A percentile compares a stretch with the other conserved stretches of the same genome.
Conservation (phyloP, 75 land plant genomes). For the Pseudotsuga menziesii region DNA sequence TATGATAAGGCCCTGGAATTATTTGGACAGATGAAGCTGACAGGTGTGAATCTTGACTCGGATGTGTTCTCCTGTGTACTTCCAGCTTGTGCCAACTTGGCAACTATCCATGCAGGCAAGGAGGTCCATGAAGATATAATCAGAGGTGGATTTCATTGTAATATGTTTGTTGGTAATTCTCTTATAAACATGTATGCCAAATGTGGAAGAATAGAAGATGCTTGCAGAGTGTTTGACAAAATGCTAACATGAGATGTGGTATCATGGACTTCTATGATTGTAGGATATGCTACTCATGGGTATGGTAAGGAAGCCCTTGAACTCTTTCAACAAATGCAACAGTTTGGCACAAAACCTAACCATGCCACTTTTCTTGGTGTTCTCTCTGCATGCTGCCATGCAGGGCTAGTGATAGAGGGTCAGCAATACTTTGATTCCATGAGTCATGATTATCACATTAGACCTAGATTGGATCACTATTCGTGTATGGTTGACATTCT, state of each 20-base stretch:
- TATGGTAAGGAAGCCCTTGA: constrained; percentile 12
- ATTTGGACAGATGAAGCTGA: neutral
- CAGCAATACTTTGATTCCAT: constrained; percentile 1
- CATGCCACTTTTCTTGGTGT: constrained; percentile 1
- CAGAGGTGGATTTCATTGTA: constrained; percentile 1
- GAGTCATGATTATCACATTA: neutral
- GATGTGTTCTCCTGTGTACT: neutral
- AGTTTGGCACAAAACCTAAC: neutral
- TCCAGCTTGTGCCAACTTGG: constrained; percentile 5
- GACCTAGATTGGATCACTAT: constrained; percentile 15
- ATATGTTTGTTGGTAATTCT: neutral
- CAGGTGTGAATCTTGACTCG: neutral
- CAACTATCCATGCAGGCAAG: neutral
- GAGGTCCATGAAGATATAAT: constrained; percentile 3
- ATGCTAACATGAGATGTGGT: constrained; percentile 3
- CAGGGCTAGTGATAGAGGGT: constrained; percentile 9
- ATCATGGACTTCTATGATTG: constrained; percentile 16
- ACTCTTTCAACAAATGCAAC: constrained; percentile 3
- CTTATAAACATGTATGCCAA: constrained; percentile 17
- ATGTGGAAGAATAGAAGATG: constrained; percentile 9
- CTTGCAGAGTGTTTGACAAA: constrained; percentile 8
- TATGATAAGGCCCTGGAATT: neutral
- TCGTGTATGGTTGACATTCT: constrained; percentile 12
- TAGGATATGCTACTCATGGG: constrained; percentile 14
- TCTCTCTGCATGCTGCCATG: constrained; percentile 9